Evolutionary conservation across 805 yeast genomes (phyloP).

Genomic region (Zygotorulaspora chibaensis): DNA sequence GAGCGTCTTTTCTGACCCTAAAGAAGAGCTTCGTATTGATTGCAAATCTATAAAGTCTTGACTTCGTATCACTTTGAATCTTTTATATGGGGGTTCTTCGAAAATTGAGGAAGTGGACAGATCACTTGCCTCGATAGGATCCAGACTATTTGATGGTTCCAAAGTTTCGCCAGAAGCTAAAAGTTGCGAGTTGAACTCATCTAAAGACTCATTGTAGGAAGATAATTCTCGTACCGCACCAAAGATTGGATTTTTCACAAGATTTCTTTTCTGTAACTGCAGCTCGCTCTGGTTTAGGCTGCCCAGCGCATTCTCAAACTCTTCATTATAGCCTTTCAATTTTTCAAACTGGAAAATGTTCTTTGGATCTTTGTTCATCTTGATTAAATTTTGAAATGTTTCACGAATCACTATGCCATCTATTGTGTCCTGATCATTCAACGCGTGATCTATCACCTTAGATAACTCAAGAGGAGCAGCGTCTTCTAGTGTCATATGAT

Average conservation of each 20-base stretch:
- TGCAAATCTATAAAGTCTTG: not conserved
- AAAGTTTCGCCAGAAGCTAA: conserved; percentile 5
- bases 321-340: conserved; percentile 12
- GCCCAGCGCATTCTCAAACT: conserved; percentile 11
- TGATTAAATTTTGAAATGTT: conserved; percentile 21
- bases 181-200: conserved; percentile 13
- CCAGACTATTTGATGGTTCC: conserved; percentile 6
- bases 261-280: not conserved
- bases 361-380: conserved; percentile 12
- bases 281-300: not conserved
- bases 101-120: conserved; percentile 1
- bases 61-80: not conserved
- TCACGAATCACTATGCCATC: conserved; percentile 7
- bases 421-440: not conserved
- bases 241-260: conserved; percentile 18
- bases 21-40: not conserved
- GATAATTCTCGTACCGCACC: conserved; percentile 1
- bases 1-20: conserved; percentile 1
- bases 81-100: not conserved
- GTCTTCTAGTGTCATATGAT: conserved; percentile 14
- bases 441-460: conserved; percentile 6
- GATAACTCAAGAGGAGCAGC: conserved; percentile 13
- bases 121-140: conserved; percentile 10
- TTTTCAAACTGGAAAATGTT: conserved; percentile 22
- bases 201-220: conserved; percentile 7